A percentile compares a stretch with the other conserved stretches of the same genome.
These are phyloP conservation scores for Strobilomyces confusus DNA, from an alignment of 768 basidiomycete genomes.

Conservation along the genomic window DNA sequence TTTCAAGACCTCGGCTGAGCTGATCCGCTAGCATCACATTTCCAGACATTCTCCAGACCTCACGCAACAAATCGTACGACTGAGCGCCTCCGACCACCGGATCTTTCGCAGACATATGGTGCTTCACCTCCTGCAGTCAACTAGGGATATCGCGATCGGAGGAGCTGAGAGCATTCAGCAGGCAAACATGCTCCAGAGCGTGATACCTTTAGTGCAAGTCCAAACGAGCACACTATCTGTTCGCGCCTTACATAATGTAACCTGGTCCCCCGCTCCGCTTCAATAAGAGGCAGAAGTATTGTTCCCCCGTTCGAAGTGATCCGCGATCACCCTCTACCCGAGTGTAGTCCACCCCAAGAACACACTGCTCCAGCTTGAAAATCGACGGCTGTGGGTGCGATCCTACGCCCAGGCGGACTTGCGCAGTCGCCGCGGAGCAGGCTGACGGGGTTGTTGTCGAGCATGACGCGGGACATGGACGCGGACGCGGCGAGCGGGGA, in stretches of 20 bases:
- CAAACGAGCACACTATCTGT: constrained; percentile 14
- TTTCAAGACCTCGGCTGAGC: no score
- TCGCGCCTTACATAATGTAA: constrained; percentile 16
- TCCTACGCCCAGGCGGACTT: constrained; percentile 61
- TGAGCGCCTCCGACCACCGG: no score
- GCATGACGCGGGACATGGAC: constrained; percentile 10
- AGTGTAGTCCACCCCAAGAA: constrained; percentile 15
- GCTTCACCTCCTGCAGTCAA: no score
- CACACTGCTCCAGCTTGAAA: constrained; percentile 13
- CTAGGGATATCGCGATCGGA: background rate
- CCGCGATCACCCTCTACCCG: constrained; percentile 6
- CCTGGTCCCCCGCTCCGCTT: constrained; percentile 1
- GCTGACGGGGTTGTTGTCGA: constrained; percentile 35
- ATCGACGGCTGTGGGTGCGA: constrained; percentile 76
- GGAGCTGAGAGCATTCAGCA: constrained; percentile 4
- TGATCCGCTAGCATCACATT: no score
- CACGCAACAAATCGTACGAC: no score
- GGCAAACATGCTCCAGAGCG: constrained; percentile 8
- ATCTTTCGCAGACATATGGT: no score
- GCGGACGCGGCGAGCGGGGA: constrained; percentile 59
- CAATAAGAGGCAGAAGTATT: constrained; percentile 12
- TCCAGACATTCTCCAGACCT: no score
- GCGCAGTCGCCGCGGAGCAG: constrained; percentile 33
- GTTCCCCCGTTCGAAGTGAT: constrained; percentile 7
- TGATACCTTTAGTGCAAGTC: constrained; percentile 5